Percentiles rank a stretch among this genome's conserved stretches.
Conservation (phyloP, 148 eudicot species). For the Camellia japonica region DNA sequence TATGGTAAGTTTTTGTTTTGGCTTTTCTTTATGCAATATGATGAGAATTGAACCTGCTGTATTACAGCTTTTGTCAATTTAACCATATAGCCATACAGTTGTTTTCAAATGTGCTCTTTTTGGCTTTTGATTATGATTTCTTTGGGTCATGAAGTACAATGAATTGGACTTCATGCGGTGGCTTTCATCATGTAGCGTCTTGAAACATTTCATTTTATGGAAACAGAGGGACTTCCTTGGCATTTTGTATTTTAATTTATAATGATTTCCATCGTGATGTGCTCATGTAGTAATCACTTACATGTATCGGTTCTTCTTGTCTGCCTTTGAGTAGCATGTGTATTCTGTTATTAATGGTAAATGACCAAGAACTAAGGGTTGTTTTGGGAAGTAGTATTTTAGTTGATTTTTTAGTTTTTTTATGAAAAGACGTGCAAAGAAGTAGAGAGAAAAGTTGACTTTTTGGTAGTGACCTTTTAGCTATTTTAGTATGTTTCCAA, state of each 20-base stretch:
- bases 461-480: too few relatives aligned
- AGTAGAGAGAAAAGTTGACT: too few relatives aligned
- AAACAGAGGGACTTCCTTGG: not conserved
- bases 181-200: not conserved
- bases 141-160: not conserved
- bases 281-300: not conserved
- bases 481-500: too few relatives aligned
- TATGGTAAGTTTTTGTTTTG: conserved; percentile 48
- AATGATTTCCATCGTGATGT: not conserved
- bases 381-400: too few relatives aligned
- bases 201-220: not conserved
- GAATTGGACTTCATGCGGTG: not conserved
- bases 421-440: too few relatives aligned
- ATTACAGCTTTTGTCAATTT: not conserved
- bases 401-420: too few relatives aligned
- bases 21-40: not conserved
- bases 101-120: not conserved
- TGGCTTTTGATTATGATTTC: not conserved
- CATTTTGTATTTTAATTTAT: too few relatives aligned
- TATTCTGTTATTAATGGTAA: not conserved
- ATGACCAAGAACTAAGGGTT: not conserved
- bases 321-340: not conserved
- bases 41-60: not conserved
- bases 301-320: not conserved
- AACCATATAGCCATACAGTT: not conserved